Base-by-base conservation (phyloP, 768 basidiomycete species). In the Psilocybe cubensis region DNA sequence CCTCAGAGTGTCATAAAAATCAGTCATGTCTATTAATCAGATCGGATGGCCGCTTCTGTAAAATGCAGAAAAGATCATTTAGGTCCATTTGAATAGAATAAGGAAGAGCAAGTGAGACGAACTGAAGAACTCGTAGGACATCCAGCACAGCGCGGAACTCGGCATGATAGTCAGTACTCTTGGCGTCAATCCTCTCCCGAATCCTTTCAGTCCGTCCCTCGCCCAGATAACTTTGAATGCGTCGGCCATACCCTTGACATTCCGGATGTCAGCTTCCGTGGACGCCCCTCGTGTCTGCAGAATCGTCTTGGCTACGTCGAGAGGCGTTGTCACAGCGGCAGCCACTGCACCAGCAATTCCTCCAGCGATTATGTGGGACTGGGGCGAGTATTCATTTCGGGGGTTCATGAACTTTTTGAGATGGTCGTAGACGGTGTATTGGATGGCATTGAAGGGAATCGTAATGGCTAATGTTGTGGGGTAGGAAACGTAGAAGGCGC, bases 111-210 rank as follows among this genome's bases (percentile, higher is more conserved):
- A 35, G 20, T 52, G 29, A 46, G 51, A 49, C 95, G 77, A 71
- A 96, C 95, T 97, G 83, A 97, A 97, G 77, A 96, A 97, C 74
- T 98, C 96, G 68, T 98, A 96, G 52, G 94, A 96, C 70, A 96
- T 78, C 97, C 96, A 99, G 74, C 92, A 96, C 47, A 99, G 79
- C 9, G 97, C 97, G 52, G 96, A 97, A 69, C 92, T 95, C 5
- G 97, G 97, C 87, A 98, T 92, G 66, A 91, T 92, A 23, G 96
- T 96, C 72, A 98, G 76, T 50, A 99, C 87, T 44, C 97, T 84
- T 6, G 97, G 97, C 52, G 93, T 82, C 65, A 98, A 76, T 23
- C 97, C 97, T 64, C 97, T 80, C 52, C 80, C 78, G 67, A 98
- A 94, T 0, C 97, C 97, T 67, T 79, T 89, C 23, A 89, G 43